Evolutionary conservation across 139 green algal species (phyloP), one percentile per base, ranked within the genome.

Genomic region (Protoeuglena noctilucae): DNA sequence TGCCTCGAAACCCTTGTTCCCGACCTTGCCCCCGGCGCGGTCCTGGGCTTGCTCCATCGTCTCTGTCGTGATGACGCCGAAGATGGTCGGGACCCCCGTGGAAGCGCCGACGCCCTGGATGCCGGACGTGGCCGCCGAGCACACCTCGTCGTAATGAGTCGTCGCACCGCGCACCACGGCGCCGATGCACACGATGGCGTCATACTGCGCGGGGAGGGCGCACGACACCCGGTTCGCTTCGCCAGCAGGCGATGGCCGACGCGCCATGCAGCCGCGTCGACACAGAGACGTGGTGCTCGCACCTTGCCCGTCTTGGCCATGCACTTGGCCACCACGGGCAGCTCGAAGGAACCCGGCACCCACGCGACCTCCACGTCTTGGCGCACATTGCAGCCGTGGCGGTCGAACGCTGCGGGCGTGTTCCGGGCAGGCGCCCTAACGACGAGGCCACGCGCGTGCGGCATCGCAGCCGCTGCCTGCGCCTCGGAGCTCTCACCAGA

Each of bases 291-390:
- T n/a, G n/a, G n/a, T n/a, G n/a, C n/a, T n/a, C 34, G 7, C 9
- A 43, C 7, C 34, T 82, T 83, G 2, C 80, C 77, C 1, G 63
- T 85, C 56, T 79, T 79, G 4, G 88, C 89, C 83, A 97, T 88
- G 19, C 60, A 60, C 58, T 94, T 88, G 31, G 85, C 86, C 27
- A 95, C 75, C 2, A 95, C 60, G 1, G 89, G 87, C 9, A 97
- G 63, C 74, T 97, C 89, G 73, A 96, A 97, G 69, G 67, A 83
- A 27, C 89, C 89, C 25, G 89, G 89, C 9, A 97, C 89, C 83
- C 83, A 96, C 18, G 64, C 77, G 2, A 94, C 79, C 83, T 95
- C 82, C 0, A 93, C 58, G 40, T 84, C 67, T 0, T 68, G 55
- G 1, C 62, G 39, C 9, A 43, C 12, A 2, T 49, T 19, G 0